These are phyloP conservation scores for Podospora pseudoanserina DNA, from an alignment of 495 filamentous ascomycete species.

Conservation along the genomic window DNA sequence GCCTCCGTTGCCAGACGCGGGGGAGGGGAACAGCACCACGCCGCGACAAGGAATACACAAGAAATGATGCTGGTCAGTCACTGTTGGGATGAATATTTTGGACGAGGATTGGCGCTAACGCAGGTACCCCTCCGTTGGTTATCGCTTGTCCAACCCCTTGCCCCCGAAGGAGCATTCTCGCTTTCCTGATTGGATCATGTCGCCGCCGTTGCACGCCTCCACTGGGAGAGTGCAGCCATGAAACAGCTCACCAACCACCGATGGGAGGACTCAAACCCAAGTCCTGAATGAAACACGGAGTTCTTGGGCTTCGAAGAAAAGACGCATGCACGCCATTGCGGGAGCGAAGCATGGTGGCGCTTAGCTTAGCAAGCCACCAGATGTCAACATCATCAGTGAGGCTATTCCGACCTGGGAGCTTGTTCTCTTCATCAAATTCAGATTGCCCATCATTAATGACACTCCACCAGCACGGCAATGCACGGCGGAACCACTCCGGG, in stretches of 20 bases:
- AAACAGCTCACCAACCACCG: conserved; percentile 14
- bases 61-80: neutral
- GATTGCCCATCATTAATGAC: neutral
- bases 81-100: neutral
- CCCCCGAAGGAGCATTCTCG: neutral
- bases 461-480: neutral
- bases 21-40: conserved; percentile 4
- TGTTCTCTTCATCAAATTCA: neutral
- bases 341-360: neutral
- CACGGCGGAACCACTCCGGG: neutral
- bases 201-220: conserved; percentile 4
- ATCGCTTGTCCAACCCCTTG: neutral
- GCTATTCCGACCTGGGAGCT: neutral
- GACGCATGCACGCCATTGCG: conserved; percentile 5
- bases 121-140: conserved; percentile 5
- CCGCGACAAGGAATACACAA: neutral
- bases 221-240: conserved; percentile 7
- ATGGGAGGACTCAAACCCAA: conserved; percentile 10
- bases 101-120: conserved; percentile 7
- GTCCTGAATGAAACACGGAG: conserved; percentile 13
- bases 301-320: conserved; percentile 1
- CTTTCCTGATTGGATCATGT: conserved; percentile 1
- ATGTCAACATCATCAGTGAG: neutral
- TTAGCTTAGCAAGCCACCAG: neutral
- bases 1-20: neutral